A percentile compares a stretch with the other conserved stretches of the same genome.
phyloP scores from a whole-genome alignment of 768 basidiomycete genomes.

The Leucocoprinus birnbaumii region DNA sequence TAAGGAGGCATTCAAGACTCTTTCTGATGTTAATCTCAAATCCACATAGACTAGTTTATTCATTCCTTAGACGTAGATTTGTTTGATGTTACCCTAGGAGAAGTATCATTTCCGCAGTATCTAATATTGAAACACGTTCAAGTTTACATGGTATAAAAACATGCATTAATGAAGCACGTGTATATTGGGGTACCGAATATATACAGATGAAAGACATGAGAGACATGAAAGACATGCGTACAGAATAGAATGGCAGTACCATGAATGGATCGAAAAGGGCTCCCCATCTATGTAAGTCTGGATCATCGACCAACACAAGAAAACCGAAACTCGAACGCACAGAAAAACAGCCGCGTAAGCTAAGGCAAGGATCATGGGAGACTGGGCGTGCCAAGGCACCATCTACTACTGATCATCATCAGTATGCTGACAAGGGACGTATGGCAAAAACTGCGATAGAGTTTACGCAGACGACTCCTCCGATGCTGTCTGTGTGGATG shows the following conservation, averaged over 20 bases:
- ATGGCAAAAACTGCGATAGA: not conserved
- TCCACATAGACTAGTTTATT: conserved; percentile 35
- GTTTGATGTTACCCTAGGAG: conserved; percentile 7
- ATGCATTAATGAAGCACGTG: not conserved
- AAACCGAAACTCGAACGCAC: conserved; percentile 10
- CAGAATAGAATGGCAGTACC: not conserved
- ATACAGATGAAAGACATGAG: conserved; percentile 2
- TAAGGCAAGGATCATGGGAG: not conserved
- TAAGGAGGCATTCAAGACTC: conserved; percentile 87
- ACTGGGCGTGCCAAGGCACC: not conserved
- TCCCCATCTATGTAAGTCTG: conserved; percentile 11
- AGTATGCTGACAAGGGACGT: not conserved
- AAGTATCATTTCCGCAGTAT: conserved; percentile 5
- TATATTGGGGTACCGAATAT: conserved; percentile 7
- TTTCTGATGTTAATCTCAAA: conserved; percentile 81
- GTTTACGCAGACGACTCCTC: conserved; percentile 6
- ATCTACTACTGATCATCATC: not conserved
- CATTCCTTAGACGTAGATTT: conserved; percentile 5
- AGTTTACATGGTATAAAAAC: not conserved
- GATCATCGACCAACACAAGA: conserved; percentile 12
- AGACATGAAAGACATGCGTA: too few species aligned
- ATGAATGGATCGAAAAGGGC: conserved; percentile 4
- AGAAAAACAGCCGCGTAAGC: conserved; percentile 1
- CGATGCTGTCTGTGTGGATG: conserved; percentile 7
- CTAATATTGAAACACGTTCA: not conserved